A percentile compares a stretch with the other conserved stretches of the same genome.
These are phyloP conservation scores for Aspergillus cavernicola DNA, from an alignment of 495 filamentous ascomycete genomes.

Conservation along the genomic window DNA sequence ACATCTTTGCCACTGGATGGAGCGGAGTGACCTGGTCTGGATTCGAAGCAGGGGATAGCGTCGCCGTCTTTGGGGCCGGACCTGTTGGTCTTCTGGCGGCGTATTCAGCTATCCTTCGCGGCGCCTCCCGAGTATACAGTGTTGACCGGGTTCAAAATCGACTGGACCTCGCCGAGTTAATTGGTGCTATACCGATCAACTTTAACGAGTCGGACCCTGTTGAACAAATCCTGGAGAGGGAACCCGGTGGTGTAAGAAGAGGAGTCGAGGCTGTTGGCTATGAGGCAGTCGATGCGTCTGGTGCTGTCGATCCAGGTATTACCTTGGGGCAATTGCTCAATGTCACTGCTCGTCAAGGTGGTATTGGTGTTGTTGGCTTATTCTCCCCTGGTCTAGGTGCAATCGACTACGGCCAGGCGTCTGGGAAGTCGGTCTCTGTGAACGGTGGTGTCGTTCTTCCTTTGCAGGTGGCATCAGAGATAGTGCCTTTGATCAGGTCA, in stretches of 20 bases:
- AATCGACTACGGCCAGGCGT: neutral
- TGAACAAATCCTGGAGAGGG: neutral
- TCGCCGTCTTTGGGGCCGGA: conserved; percentile 40
- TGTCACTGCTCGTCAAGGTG: neutral
- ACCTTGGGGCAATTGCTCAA: neutral
- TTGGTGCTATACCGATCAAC: conserved; percentile 38
- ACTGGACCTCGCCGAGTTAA: conserved; percentile 43
- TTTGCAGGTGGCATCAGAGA: neutral
- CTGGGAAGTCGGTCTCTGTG: neutral
- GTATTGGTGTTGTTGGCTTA: neutral
- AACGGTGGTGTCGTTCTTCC: neutral
- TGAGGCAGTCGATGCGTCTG: neutral
- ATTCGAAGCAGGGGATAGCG: conserved; percentile 31
- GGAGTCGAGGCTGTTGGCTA: too few relatives aligned
- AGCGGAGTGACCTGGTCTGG: conserved; percentile 19
- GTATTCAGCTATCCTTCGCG: conserved; percentile 37
- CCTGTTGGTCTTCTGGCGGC: conserved; percentile 37
- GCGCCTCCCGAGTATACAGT: conserved; percentile 41
- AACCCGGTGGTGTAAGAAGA: neutral
- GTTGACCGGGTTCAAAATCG: conserved; percentile 48
- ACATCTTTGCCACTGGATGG: conserved; percentile 37
- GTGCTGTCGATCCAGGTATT: neutral
- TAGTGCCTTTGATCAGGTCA: conserved; percentile 7
- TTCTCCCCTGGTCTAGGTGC: neutral
- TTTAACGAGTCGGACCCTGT: conserved; percentile 37